These are phyloP conservation scores for Colletotrichum nymphaeae DNA, from an alignment of 2,329 filamentous ascomycete genomes.

Conservation along the genomic window DNA sequence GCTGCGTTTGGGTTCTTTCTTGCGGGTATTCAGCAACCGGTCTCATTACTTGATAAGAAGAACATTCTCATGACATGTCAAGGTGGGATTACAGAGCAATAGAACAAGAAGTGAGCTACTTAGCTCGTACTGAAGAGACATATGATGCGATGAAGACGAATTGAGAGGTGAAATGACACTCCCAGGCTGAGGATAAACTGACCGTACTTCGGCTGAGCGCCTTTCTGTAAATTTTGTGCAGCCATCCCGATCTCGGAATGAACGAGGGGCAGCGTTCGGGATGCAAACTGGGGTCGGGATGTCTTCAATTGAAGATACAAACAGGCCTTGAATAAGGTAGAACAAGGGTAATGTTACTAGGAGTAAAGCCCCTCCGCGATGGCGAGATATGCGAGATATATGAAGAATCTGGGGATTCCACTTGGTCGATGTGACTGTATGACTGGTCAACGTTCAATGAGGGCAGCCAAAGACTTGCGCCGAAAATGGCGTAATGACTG, in stretches of 20 bases:
- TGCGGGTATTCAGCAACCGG: conserved; percentile 71
- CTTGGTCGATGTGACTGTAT: conserved; percentile 16
- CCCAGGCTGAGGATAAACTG: conserved; percentile 39
- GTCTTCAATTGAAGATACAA: conserved; percentile 1
- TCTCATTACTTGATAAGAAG: conserved; percentile 45
- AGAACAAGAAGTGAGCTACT: neutral
- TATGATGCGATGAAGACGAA: conserved; percentile 8
- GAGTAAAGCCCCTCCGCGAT: neutral
- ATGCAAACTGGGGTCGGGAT: neutral
- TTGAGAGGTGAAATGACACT: neutral
- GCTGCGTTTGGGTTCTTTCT: conserved; percentile 76
- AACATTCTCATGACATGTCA: neutral
- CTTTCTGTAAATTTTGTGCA: conserved; percentile 34
- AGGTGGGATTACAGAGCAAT: neutral
- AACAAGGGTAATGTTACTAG: conserved; percentile 1
- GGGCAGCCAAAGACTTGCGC: conserved; percentile 20
- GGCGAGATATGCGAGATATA: conserved; percentile 28
- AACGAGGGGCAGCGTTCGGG: conserved; percentile 11
- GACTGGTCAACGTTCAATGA: conserved; percentile 10
- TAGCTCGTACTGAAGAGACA: neutral
- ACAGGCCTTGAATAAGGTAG: neutral
- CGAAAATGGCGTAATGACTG: conserved; percentile 33
- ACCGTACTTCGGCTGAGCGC: conserved; percentile 45
- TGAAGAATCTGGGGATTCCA: conserved; percentile 19
- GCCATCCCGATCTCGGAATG: conserved; percentile 41